Evolutionary conservation across 2,329 filamentous ascomycete genomes (phyloP), one percentile per base, ranked within the genome.

Genomic region (Neospermospora avenae): DNA sequence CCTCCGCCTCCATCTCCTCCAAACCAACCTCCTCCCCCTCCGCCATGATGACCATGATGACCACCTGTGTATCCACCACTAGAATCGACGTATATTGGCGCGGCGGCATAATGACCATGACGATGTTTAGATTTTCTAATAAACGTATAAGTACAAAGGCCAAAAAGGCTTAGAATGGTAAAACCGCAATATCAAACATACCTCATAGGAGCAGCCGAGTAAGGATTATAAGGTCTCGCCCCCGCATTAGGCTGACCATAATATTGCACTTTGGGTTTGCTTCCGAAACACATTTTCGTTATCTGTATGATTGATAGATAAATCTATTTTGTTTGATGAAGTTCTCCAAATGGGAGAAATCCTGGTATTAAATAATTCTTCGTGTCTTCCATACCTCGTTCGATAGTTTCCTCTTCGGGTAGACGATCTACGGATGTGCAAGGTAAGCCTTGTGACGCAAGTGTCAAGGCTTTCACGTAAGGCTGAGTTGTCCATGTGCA

Each of bases 1-100:
- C 24, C 39, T 20, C 39, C 52, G 8, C 37, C 39, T 28, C 49
- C 22, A 49, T 48, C 37, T 1, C 49, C 39, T 39, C 51, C 56
- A 39, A 56, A 57, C 44, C 55, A 57, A 6, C 57, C 51, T 20
- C 57, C 57, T 45, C 57, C 49, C 14, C 49, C 49, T 3, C 39
- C 52, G 22, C 52, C 52, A 4, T 55, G 53, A 46, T 55, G 53
- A 3, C 53, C 39, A 4, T 41, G 39, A 41, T 41, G 39, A 7
- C 39, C 7, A n/a, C 39, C 39, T 41, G 39, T 18, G 11, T 6
- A 3, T 2, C n/a, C 13, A 13, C 49, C 22, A 34, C 34, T 28
- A 4, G 49, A 41, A 10, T 53, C 37, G 49, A 53, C 22, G 14
- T 41, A 53, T 0, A 41, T 18, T 2, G 34, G 20, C 20, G 18